Conservation (phyloP, 352 stramenopile species). For the Phytophthora tubulina region DNA sequence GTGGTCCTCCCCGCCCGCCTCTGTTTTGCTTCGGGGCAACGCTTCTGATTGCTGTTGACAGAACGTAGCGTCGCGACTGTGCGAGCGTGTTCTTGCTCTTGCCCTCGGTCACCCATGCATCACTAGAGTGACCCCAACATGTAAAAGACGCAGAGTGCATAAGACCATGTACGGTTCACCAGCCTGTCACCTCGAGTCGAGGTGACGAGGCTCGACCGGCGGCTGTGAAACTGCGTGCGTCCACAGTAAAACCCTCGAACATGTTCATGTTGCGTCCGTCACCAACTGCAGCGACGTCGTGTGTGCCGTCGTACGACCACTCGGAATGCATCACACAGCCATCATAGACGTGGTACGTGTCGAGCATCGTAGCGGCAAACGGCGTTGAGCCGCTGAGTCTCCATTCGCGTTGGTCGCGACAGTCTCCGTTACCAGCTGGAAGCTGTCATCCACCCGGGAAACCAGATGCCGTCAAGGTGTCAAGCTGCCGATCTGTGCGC, state of each 20-base stretch:
- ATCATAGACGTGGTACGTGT: conserved; percentile 32
- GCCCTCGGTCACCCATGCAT: conserved; percentile 30
- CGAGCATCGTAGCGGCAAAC: conserved; percentile 8
- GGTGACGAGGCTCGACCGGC: not conserved
- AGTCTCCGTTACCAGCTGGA: conserved; percentile 33
- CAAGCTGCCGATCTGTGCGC: conserved; percentile 35
- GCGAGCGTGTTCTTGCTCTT: conserved; percentile 28
- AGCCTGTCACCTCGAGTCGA: conserved; percentile 6
- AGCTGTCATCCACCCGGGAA: conserved; percentile 37
- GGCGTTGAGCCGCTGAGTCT: conserved; percentile 2
- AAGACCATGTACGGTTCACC: conserved; percentile 37
- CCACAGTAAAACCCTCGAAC: not conserved
- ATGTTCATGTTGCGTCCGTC: not conserved
- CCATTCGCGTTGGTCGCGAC: conserved; percentile 3
- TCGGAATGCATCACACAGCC: conserved; percentile 24
- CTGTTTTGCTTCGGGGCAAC: conserved; percentile 27
- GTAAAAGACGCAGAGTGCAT: conserved; percentile 34
- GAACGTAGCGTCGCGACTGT: conserved; percentile 41
- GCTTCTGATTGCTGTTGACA: conserved; percentile 47
- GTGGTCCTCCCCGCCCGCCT: conserved; percentile 36
- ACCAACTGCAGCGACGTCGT: not conserved
- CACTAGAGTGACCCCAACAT: conserved; percentile 8
- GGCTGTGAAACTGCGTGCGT: conserved; percentile 21
- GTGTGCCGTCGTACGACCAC: conserved; percentile 20
- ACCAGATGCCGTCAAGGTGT: conserved; percentile 38